Percentiles rank a stretch among this genome's conserved stretches.
Evolutionary conservation across 2,329 filamentous ascomycete genomes (phyloP).

Genomic region (Thermoascus crustaceus): DNA sequence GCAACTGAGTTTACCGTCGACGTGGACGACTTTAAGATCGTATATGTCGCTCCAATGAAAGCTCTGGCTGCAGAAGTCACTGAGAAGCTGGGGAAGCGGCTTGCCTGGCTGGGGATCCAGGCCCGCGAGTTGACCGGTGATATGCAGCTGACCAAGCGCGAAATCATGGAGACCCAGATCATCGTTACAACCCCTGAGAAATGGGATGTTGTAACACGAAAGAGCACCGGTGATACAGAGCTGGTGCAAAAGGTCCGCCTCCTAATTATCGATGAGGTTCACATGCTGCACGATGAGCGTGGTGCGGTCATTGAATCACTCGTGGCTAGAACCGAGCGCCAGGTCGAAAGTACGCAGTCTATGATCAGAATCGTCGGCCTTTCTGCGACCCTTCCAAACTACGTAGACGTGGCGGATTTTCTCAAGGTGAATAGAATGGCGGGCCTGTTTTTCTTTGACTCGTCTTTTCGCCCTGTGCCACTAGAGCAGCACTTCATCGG

Average conservation of each 20-base stretch:
- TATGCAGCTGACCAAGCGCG: slow-evolving; percentile 95
- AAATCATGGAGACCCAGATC: slow-evolving; percentile 93
- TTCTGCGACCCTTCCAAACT: slow-evolving; percentile 93
- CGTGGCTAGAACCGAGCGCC: slow-evolving; percentile 86
- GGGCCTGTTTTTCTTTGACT: slow-evolving; percentile 94
- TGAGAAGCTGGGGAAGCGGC: slow-evolving; percentile 80
- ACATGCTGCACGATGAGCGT: slow-evolving; percentile 98
- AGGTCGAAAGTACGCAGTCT: slow-evolving; percentile 96
- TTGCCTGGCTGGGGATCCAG: slow-evolving; percentile 88
- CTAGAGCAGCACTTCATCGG: slow-evolving; percentile 96
- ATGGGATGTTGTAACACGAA: slow-evolving; percentile 97
- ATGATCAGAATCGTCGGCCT: slow-evolving; percentile 93
- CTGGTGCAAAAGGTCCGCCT: slow-evolving; percentile 94
- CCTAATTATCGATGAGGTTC: slow-evolving; percentile 96
- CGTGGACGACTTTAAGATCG: slow-evolving; percentile 88
- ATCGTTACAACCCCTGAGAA: slow-evolving; percentile 99
- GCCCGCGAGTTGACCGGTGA: slow-evolving; percentile 94
- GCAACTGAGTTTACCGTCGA: slow-evolving; percentile 75
- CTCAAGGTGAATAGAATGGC: slow-evolving; percentile 89
- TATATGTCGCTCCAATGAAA: slow-evolving; percentile 99
- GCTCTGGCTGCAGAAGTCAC: slow-evolving; percentile 94
- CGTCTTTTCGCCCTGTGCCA: slow-evolving; percentile 89
- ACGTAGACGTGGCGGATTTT: slow-evolving; percentile 93
- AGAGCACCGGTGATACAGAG: slow-evolving; percentile 94
- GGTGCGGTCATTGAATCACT: slow-evolving; percentile 93